Base-by-base conservation (phyloP, 2,329 filamentous ascomycete genomes). In the Ascochyta pisi region DNA sequence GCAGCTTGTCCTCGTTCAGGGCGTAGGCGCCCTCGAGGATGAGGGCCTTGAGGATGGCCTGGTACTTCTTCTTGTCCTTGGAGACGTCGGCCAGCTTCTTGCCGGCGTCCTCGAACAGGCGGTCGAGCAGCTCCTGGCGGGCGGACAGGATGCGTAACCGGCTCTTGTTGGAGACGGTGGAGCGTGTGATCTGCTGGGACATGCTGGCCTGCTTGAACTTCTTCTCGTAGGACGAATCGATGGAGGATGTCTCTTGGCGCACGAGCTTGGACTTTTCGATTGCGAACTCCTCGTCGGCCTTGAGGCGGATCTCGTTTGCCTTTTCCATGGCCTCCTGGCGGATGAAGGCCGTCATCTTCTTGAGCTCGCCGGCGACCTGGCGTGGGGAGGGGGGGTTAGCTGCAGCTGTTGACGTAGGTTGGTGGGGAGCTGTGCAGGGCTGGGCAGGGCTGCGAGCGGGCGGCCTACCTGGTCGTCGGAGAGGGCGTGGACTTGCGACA, bases 301-400 rank as follows among this genome's bases (percentile, higher is more conserved):
- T 98, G 82, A 98, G 89, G 75, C 95, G 87, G 79, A 99, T 98
- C 81, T 99, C 95, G 76, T 90, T 90, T 71, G 92, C 92, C 81
- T 99, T 99, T 78, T 99, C 95, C 73, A 90, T 86, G 57, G 95
- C 95, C 83, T 99, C 95, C 82, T 98, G 95, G 79, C 92, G 91
- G 87, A 99, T 99, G 86, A 99, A 99, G 76, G 93, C 94, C 58
- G 95, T 98, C 95, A 99, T 99, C 87, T 99, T 99, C 85, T 91
- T 93, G 81, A 99, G 91, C 87, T 99, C 95, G 81, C 91, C 89
- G 81, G 91, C 89, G 85, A 99, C 95, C 92, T 98, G 77, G 48
- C 61, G 64, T 61, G 50, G 67, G 62, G 54, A 10, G 37, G 44
- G 41, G 24, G 42, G 33, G 60, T 73, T 70, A 73, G 68, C 68